Evolutionary conservation across 2,329 filamentous ascomycete genomes (phyloP), one percentile per base, ranked within the genome.

Genomic region (Diplodia corticola): DNA sequence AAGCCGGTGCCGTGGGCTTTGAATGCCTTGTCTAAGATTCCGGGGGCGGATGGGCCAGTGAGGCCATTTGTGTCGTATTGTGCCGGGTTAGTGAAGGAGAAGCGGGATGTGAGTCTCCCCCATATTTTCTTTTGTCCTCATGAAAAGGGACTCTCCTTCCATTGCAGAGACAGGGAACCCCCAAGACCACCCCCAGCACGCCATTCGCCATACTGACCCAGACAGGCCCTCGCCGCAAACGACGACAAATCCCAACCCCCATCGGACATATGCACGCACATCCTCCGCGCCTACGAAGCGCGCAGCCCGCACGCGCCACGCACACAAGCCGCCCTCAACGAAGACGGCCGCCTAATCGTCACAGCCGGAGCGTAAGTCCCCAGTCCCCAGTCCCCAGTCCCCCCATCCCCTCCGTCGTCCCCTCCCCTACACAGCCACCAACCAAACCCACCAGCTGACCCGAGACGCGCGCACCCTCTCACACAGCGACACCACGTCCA

Each of bases 331-430:
- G 63, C 50, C 22, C 37, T 65, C 40, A 26, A 55, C 51, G 63
- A 65, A 49, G 50, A 65, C 17, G 51, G 49, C 33, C 63, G 63
- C 40, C 24, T 28, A n/a, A 55, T 65, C 51, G 74, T 80, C 33
- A 68, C 78, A 20, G 78, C 77, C 12, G 63, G 78, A 28, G n/a
- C 51, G 59, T 63, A n/a, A 49, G 59, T 50, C 12, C 26, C 17
- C 22, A 5, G 76, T 74, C 1, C 74, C 82, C 67, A 81, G 79
- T 73, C 82, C 82, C 71, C 76, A 82, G 28, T 72, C 59, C 2
- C 26, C 13, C 24, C 15, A 9, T 82, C 71, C 76, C 82, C 28
- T 72, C 57, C 5, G 15, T 5, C 24, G 3, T 20, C 6, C 30
- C 4, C n/a, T 15, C 44, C 12, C 24, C n/a, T n/a, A n/a, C 30